Conservation (phyloP, 129 eudicot species). For the Artemisia tridentata region DNA sequence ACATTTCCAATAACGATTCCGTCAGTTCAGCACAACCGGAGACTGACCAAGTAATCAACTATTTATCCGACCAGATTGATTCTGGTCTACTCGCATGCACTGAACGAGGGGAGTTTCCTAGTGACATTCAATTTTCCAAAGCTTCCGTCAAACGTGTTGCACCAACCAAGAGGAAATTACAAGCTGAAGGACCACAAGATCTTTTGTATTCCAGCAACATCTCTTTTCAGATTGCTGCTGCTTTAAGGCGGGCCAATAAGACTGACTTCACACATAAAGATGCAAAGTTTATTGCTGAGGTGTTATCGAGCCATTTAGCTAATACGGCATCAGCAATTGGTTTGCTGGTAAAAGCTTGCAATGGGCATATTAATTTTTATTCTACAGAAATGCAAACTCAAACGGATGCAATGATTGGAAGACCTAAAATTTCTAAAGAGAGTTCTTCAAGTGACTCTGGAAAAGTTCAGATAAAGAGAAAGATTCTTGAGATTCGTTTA, state of each 20-base stretch:
- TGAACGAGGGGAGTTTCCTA: slow-evolving; percentile 47
- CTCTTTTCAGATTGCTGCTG: slow-evolving; percentile 79
- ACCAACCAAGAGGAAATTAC: slow-evolving; percentile 62
- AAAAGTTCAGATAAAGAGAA: slow-evolving; percentile 26
- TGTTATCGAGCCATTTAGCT: slow-evolving; percentile 35
- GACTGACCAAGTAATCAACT: slow-evolving; percentile 35
- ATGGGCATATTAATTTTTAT: slow-evolving; percentile 85
- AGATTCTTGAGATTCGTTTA: slow-evolving; percentile 61
- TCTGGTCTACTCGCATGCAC: slow-evolving; percentile 36
- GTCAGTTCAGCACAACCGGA: slow-evolving; percentile 29
- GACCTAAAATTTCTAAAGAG: background rate
- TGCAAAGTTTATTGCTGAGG: slow-evolving; percentile 62
- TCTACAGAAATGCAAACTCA: slow-evolving; percentile 38
- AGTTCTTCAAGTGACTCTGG: slow-evolving; percentile 30
- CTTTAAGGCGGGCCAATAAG: slow-evolving; percentile 43
- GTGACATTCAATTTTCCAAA: slow-evolving; percentile 52
- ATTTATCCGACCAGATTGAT: slow-evolving; percentile 57
- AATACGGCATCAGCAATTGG: slow-evolving; percentile 34
- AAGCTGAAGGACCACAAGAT: slow-evolving; percentile 64
- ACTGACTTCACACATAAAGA: slow-evolving; percentile 24
- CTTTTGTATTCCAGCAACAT: slow-evolving; percentile 76
- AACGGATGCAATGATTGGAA: slow-evolving; percentile 18
- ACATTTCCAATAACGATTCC: slow-evolving; percentile 19
- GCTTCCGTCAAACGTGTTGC: slow-evolving; percentile 67
- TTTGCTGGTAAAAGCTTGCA: slow-evolving; percentile 69